Evolutionary conservation across 768 basidiomycete genomes (phyloP).

Genomic region (Obba rivulosa): DNA sequence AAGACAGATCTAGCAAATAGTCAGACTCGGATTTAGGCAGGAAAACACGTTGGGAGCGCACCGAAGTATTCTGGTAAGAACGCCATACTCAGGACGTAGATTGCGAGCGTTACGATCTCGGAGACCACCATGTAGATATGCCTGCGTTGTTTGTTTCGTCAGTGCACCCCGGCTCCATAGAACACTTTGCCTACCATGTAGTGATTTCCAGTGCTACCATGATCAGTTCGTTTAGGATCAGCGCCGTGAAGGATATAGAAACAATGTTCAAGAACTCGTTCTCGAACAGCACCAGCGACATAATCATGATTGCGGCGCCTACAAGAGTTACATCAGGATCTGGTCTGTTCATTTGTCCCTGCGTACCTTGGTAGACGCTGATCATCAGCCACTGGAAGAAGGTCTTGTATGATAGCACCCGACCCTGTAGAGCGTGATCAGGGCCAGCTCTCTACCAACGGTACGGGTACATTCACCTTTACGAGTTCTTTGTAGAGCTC

Average conservation of each 20-base stretch:
- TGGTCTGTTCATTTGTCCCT: neutral
- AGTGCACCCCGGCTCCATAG: neutral
- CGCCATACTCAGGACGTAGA: constrained; percentile 88
- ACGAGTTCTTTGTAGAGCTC: constrained; percentile 97
- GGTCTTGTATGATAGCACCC: constrained; percentile 92
- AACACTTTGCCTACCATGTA: constrained; percentile 61
- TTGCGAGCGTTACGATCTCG: constrained; percentile 79
- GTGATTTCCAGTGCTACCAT: constrained; percentile 99
- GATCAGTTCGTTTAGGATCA: constrained; percentile 94
- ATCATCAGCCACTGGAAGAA: constrained; percentile 99
- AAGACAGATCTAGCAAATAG: constrained; percentile 67
- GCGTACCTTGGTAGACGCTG: constrained; percentile 89
- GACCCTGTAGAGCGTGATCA: constrained; percentile 55
- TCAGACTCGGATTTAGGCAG: constrained; percentile 5
- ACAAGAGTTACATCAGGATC: neutral
- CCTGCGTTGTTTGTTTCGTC: constrained; percentile 37
- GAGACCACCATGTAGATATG: constrained; percentile 94
- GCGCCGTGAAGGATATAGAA: constrained; percentile 94
- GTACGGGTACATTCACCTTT: constrained; percentile 53
- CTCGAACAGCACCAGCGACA: constrained; percentile 94
- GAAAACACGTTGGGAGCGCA: constrained; percentile 31
- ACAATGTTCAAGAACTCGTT: constrained; percentile 92
- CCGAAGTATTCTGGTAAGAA: constrained; percentile 98
- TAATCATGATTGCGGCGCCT: constrained; percentile 99
- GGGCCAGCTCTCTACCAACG: neutral